phyloP scores from a whole-genome alignment of 345 rosid species.

The Orychophragmus violaceus region DNA sequence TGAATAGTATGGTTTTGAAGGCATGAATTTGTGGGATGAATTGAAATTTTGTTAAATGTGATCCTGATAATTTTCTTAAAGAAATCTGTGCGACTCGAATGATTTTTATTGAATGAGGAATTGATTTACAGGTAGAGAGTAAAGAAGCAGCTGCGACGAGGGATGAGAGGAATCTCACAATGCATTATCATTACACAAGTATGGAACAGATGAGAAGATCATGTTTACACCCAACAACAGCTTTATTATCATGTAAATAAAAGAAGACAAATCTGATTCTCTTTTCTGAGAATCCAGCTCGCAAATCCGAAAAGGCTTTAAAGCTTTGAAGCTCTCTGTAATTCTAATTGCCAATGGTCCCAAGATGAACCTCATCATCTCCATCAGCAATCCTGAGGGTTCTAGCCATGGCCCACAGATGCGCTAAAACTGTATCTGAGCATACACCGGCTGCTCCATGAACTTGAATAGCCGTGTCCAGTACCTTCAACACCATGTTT shows the following conservation, averaged over 20 bases:
- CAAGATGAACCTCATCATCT: slow-evolving; percentile 94
- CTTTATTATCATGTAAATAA: not conserved
- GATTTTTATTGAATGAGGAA: not conserved
- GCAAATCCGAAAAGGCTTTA: slow-evolving; percentile 19
- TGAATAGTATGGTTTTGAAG: slow-evolving; percentile 12
- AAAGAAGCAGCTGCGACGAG: not conserved
- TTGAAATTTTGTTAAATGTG: not conserved
- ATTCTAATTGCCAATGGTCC: slow-evolving; percentile 80
- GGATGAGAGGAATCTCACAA: not conserved
- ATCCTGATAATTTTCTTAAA: not conserved
- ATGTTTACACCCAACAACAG: not conserved
- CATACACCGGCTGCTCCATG: slow-evolving; percentile 86
- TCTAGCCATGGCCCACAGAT: slow-evolving; percentile 87
- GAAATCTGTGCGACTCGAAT: not conserved
- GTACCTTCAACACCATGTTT: slow-evolving; percentile 81
- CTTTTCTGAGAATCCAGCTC: not conserved
- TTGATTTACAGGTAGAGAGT: not conserved
- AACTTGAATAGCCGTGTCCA: slow-evolving; percentile 87
- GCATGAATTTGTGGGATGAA: not conserved
- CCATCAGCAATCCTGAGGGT: slow-evolving; percentile 83
- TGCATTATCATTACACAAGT: not conserved
- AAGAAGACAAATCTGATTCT: not conserved
- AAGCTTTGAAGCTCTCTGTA: slow-evolving; percentile 67
- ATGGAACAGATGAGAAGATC: not conserved
- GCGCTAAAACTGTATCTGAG: slow-evolving; percentile 73